Percentiles rank a stretch among this genome's conserved stretches.
These are phyloP conservation scores for Jackrogersella multiformis DNA, from an alignment of 495 filamentous ascomycete genomes.

Conservation along the genomic window DNA sequence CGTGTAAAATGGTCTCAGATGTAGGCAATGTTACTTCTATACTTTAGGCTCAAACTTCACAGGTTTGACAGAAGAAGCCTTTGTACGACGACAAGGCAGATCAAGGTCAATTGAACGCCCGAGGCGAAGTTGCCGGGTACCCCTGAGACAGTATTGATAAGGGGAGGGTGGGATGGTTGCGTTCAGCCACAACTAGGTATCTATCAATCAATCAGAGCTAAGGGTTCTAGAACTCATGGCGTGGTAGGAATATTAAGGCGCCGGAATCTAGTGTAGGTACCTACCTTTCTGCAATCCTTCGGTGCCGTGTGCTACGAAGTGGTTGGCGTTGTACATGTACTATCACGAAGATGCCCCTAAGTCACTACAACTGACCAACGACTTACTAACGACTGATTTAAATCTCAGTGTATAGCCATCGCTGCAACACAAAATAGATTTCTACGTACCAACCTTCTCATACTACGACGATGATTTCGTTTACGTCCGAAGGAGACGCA, in stretches of 20 bases:
- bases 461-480: no score
- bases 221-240: neutral
- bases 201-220: neutral
- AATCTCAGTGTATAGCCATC: no score
- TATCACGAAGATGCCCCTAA: neutral
- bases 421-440: no score
- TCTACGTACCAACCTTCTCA: no score
- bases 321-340: conserved; percentile 19
- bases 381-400: no score
- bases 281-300: conserved; percentile 5
- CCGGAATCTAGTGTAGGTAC: neutral
- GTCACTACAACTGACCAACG: neutral
- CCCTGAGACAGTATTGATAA: no score
- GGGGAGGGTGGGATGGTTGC: neutral
- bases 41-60: neutral
- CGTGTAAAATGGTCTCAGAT: neutral
- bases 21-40: conserved; percentile 3
- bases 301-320: conserved; percentile 8
- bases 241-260: neutral
- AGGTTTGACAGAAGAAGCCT: conserved; percentile 9
- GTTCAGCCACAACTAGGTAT: conserved; percentile 20
- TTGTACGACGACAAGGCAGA: neutral
- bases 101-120: neutral
- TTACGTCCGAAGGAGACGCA: no score
- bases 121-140: conserved; percentile 2